Percentiles rank a stretch among this genome's conserved stretches.
Conservation (phyloP, 805 yeast species). For the Saturnispora quitensis region DNA sequence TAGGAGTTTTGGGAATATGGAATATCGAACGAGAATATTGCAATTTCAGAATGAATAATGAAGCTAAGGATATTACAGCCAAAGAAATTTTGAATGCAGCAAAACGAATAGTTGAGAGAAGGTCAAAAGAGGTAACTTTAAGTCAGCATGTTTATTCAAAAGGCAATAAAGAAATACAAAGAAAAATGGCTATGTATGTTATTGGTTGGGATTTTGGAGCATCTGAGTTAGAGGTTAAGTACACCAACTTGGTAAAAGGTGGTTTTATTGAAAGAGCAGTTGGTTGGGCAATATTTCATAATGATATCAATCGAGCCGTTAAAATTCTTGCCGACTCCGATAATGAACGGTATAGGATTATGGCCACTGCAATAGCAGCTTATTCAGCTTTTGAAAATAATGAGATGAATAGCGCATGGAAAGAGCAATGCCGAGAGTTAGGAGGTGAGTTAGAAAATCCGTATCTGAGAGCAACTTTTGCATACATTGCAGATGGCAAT, state of each 20-base stretch:
- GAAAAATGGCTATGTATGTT: slow-evolving; percentile 71
- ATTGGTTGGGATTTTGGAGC: slow-evolving; percentile 87
- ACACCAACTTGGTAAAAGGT: slow-evolving; percentile 42
- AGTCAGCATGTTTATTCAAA: slow-evolving; percentile 34
- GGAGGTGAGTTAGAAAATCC: slow-evolving; percentile 88
- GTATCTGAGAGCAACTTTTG: slow-evolving; percentile 83
- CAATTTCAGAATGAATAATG: slow-evolving; percentile 34
- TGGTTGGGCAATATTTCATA: slow-evolving; percentile 95
- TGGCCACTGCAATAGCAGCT: slow-evolving; percentile 93
- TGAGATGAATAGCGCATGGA: slow-evolving; percentile 70
- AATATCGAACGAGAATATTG: slow-evolving; percentile 49
- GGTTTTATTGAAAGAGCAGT: slow-evolving; percentile 85
- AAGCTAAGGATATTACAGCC: slow-evolving; percentile 26
- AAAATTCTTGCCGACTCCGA: slow-evolving; percentile 68
- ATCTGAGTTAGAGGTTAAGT: slow-evolving; percentile 63
- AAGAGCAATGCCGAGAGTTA: slow-evolving; percentile 81
- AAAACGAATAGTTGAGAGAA: slow-evolving; percentile 35
- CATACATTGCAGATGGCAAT: slow-evolving; percentile 85
- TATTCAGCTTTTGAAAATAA: slow-evolving; percentile 58
- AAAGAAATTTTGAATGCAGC: slow-evolving; percentile 42
- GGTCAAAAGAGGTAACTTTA: slow-evolving; percentile 37
- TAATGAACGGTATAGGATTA: slow-evolving; percentile 59
- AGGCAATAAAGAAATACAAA: slow-evolving; percentile 45
- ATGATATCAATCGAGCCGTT: slow-evolving; percentile 74
- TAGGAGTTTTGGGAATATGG: slow-evolving; percentile 91